Conservation (phyloP, 345 rosid species). For the Lumnitzera littorea region DNA sequence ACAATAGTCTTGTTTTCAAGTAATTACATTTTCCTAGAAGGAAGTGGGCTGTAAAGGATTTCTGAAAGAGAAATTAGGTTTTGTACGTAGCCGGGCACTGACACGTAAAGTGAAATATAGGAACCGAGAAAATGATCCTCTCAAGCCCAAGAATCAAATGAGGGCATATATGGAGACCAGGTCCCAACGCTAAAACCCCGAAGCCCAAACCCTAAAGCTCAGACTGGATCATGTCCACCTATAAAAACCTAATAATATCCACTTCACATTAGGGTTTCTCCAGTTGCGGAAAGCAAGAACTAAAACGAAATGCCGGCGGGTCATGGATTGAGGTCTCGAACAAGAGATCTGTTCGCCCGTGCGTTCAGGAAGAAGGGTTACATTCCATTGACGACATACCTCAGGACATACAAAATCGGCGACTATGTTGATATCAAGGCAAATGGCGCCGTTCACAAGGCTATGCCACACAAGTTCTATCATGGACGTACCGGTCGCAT, state of each 20-base stretch:
- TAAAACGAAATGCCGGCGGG: constrained; percentile 53
- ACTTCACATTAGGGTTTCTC: background rate
- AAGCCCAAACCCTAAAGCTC: background rate
- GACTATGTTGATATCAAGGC: constrained; percentile 66
- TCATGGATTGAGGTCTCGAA: constrained; percentile 56
- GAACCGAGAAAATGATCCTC: no score
- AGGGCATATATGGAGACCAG: background rate
- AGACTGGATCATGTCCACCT: no score
- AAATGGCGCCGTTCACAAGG: constrained; percentile 75
- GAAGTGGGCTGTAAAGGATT: no score
- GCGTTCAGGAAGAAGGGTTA: constrained; percentile 75
- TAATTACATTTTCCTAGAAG: no score
- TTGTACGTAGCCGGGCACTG: no score
- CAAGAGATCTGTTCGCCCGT: constrained; percentile 60
- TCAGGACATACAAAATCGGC: constrained; percentile 57
- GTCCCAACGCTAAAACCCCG: background rate
- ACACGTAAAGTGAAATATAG: no score
- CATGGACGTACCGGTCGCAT: constrained; percentile 77
- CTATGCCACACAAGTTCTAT: constrained; percentile 82
- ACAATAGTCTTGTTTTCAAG: no score
- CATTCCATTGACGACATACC: constrained; percentile 60
- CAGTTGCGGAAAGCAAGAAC: constrained; percentile 5
- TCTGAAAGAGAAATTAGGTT: no score
- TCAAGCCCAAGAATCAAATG: no score
- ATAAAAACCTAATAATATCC: background rate